Base-by-base conservation (phyloP, 1,284 basidiomycete genomes). In the Vanrija sp. region DNA sequence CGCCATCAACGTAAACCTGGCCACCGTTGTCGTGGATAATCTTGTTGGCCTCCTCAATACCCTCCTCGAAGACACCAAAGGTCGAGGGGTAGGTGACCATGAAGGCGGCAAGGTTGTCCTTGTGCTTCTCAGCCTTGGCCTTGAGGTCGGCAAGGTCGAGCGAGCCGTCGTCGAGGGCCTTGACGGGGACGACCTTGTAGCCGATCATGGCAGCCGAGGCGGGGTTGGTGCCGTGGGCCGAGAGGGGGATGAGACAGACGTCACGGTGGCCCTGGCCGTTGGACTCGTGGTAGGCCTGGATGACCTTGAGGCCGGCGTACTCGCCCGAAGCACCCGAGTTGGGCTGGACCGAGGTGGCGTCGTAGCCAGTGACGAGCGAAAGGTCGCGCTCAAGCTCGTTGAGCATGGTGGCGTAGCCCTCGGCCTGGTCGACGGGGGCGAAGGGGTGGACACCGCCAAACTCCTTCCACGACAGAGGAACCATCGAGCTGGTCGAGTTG, bases 61-160 rank as follows among this genome's bases (percentile, higher is more conserved):
- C 91, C 63, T 88, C 83, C 74, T 98, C 96, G 71, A 98, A 98
- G 29, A 98, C 94, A 68, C 95, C 95, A 62, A 93, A 98, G 0
- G 95, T 98, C 6, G 92, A 96, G 3, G 91, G 92, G 72, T 94
- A 94, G 14, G 91, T 94, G 67, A 92, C 92, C 95, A 98, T 98
- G 79, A 95, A 95, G 2, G 94, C 90, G 9, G 95, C 94, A 28
- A 98, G 82, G 60, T 89, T 86, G 66, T 95, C 85, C 78, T 88
- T 91, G 81, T 98, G 85, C 77, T 90, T 85, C 76, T 88, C 86
- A 1, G 94, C 93, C 79, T 98, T 98, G 39, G 80, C 80, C 67
- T 83, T 82, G 52, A 98, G 82, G 75, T 98, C 95, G 38, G 79
- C 83, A 16, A 98, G 80, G 72, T 98, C 93, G 40, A 98, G 83